Percentiles rank a stretch among this genome's conserved stretches.
These are phyloP conservation scores for Shiraia bambusicola DNA, from an alignment of 2,329 filamentous ascomycete species.

Conservation along the genomic window DNA sequence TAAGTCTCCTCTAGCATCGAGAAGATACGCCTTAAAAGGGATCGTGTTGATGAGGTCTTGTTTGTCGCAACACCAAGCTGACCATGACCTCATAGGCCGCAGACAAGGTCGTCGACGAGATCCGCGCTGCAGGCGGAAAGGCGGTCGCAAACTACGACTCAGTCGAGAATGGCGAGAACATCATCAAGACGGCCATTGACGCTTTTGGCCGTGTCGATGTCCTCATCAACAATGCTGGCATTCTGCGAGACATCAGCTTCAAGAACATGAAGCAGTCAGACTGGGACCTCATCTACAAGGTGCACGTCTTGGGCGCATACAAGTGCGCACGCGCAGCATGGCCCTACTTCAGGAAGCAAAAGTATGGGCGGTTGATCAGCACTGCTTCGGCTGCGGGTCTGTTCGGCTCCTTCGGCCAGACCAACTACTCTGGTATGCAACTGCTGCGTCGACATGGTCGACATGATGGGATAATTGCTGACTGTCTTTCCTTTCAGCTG, in stretches of 20 bases:
- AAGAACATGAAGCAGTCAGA: slow-evolving; percentile 98
- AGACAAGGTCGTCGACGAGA: slow-evolving; percentile 80
- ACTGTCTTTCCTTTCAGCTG: slow-evolving; percentile 55
- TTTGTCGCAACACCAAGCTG: slow-evolving; percentile 6
- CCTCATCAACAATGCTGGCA: slow-evolving; percentile 97
- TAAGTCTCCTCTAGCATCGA: slow-evolving; percentile 46
- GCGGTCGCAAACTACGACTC: slow-evolving; percentile 97
- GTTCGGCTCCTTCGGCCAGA: slow-evolving; percentile 93
- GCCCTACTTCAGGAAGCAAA: slow-evolving; percentile 98
- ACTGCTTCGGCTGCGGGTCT: slow-evolving; percentile 94
- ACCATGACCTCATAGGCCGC: slow-evolving; percentile 60
- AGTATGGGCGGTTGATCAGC: slow-evolving; percentile 95
- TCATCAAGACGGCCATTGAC: slow-evolving; percentile 86
- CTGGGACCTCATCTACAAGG: slow-evolving; percentile 92
- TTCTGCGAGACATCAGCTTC: slow-evolving; percentile 92
- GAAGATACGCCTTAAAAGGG: no score
- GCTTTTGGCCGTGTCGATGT: slow-evolving; percentile 85
- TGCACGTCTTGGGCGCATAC: slow-evolving; percentile 91
- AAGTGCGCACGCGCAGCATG: slow-evolving; percentile 94
- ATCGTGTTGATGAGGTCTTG: no score
- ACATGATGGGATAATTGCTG: no score
- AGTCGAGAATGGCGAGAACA: slow-evolving; percentile 89
- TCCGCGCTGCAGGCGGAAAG: slow-evolving; percentile 85
- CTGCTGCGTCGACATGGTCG: background rate
- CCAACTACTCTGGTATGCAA: slow-evolving; percentile 78